Evolutionary conservation across 352 stramenopile genomes (phyloP), one percentile per base, ranked within the genome.

Genomic region (Phytophthora pseudosyringae): DNA sequence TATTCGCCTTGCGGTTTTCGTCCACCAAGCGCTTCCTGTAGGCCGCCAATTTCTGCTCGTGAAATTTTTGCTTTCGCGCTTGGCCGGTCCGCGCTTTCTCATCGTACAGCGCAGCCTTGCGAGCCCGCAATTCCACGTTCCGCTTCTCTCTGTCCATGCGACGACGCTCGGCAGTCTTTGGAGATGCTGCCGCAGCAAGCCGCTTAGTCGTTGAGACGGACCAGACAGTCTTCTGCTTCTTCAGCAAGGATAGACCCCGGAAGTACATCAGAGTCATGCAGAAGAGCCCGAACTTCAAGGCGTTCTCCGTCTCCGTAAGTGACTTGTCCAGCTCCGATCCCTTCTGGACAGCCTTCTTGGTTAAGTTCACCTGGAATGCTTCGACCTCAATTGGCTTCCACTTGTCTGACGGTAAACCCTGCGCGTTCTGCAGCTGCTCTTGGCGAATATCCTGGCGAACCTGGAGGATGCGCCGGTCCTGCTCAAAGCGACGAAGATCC

Each of bases 211-310:
- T 58, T 0, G 71, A 83, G 36, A 80, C 73, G 5, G 80, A 89
- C 89, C 89, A 98, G 9, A 82, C 67, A 2, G 66, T 73, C 44
- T 94, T 88, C 61, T 98, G 90, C 32, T 93, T 85, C 53, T 87
- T 86, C 11, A 98, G 73, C 52, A 97, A 61, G 11, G 89, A 90
- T 50, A 98, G 77, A 4, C 89, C 92, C 41, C 93, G 83, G 51
- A 99, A 99, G 73, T 98, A 99, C 94, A 98, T 97, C 40, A 99
- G 82, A 32, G 94, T 98, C 69, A 99, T 89, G 71, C 80, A 98
- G 63, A 99, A 99, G 16, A 99, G 66, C 10, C 93, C 96, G 64
- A 98, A 98, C 29, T 95, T 97, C n/a, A 99, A 81, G n/a, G 89
- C 97, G 13, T 82, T 83, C 73, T 99, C 94, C 13, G 93, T 96